A percentile compares a stretch with the other conserved stretches of the same genome.
These are phyloP conservation scores for Lentinula novae-zelandiae DNA, from an alignment of 1,284 basidiomycete genomes.

Conservation along the genomic window DNA sequence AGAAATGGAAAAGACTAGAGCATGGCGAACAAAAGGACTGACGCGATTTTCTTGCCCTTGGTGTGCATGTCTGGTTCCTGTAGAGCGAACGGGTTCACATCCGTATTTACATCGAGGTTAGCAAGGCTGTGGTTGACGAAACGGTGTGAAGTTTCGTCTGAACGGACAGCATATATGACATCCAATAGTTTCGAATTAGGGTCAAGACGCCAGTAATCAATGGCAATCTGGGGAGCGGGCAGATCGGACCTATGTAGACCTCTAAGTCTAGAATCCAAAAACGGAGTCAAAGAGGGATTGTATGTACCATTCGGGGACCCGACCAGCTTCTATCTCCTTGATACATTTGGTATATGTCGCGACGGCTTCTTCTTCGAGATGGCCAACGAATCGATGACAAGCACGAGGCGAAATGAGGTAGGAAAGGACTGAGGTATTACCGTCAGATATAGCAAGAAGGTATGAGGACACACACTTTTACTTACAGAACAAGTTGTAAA, in stretches of 20 bases:
- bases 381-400: conserved; percentile 90
- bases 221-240: conserved; percentile 86
- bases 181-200: conserved; percentile 78
- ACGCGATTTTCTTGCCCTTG: conserved; percentile 77
- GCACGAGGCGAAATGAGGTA: conserved; percentile 81
- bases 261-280: neutral
- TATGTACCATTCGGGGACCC: conserved; percentile 79
- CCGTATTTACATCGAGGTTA: conserved; percentile 70
- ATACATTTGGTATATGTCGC: conserved; percentile 86
- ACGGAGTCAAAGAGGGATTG: neutral
- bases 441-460: conserved; percentile 8
- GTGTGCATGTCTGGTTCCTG: conserved; percentile 84
- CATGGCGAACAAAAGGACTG: conserved; percentile 26
- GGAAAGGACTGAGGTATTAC: conserved; percentile 54
- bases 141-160: conserved; percentile 91
- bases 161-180: conserved; percentile 85
- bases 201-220: conserved; percentile 89
- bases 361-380: conserved; percentile 95
- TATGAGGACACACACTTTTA: conserved; percentile 15
- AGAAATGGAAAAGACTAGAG: neutral
- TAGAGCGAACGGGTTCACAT: conserved; percentile 90
- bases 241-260: conserved; percentile 40
- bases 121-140: conserved; percentile 93
- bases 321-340: conserved; percentile 79
- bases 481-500: conserved; percentile 88